Evolutionary conservation across 805 yeast species (phyloP).

Genomic region (Saccharomycodes ludwigii): DNA sequence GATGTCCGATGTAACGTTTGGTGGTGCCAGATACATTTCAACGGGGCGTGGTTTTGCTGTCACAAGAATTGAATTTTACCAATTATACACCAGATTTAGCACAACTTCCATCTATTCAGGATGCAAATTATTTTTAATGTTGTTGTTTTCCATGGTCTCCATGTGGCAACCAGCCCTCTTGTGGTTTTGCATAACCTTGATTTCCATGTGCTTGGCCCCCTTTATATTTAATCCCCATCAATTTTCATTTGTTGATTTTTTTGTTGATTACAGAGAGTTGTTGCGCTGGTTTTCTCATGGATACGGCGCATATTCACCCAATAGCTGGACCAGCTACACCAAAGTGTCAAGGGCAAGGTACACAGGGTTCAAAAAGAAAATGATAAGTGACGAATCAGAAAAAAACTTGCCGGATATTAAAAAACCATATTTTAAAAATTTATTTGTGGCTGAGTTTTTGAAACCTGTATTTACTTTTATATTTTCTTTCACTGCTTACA

Average conservation of each 20-base stretch:
- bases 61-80: conserved; percentile 59
- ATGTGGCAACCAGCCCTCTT: conserved; percentile 70
- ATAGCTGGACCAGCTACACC: conserved; percentile 72
- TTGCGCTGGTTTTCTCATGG: conserved; percentile 77
- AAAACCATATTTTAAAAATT: conserved; percentile 67
- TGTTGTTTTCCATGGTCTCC: conserved; percentile 63
- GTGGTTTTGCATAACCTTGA: conserved; percentile 64
- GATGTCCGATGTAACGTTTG: conserved; percentile 65
- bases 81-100: conserved; percentile 66
- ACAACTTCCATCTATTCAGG: conserved; percentile 71
- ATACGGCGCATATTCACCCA: conserved; percentile 47
- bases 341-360: conserved; percentile 74
- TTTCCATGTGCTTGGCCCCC: conserved; percentile 58
- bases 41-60: conserved; percentile 95
- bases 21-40: conserved; percentile 85
- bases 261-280: conserved; percentile 51
- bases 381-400: conserved; percentile 56
- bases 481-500: conserved; percentile 58
- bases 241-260: conserved; percentile 55
- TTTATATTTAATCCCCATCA: conserved; percentile 71
- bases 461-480: conserved; percentile 62
- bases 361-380: conserved; percentile 79
- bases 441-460: conserved; percentile 68
- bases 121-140: conserved; percentile 49
- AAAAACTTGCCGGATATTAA: conserved; percentile 49